phyloP scores from a whole-genome alignment of 805 yeast genomes.

The Aciculoconidium aculeatum region DNA sequence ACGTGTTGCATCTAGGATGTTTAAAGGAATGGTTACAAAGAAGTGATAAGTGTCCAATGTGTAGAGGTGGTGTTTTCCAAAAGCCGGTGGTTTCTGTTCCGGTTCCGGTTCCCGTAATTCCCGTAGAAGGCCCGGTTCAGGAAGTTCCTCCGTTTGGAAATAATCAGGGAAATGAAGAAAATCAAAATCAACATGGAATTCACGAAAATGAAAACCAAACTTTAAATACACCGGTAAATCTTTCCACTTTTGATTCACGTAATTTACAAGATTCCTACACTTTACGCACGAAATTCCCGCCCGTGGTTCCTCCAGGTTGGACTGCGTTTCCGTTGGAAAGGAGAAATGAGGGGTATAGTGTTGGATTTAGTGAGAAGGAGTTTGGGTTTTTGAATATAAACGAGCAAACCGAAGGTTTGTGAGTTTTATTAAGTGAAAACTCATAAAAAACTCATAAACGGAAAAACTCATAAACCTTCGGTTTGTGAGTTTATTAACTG shows the following conservation, averaged over 20 bases:
- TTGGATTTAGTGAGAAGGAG: too few species aligned
- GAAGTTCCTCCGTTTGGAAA: conserved; percentile 1
- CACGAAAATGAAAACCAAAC: conserved; percentile 1
- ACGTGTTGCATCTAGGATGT: conserved; percentile 84
- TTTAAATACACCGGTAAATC: not conserved
- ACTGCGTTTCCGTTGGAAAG: conserved; percentile 7
- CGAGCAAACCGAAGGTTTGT: too few species aligned
- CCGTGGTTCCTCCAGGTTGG: conserved; percentile 8
- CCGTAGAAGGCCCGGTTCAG: too few species aligned
- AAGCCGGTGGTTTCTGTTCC: conserved; percentile 1
- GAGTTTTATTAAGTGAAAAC: too few species aligned
- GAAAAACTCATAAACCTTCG: too few species aligned
- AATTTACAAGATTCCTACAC: not conserved
- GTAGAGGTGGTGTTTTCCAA: conserved; percentile 61
- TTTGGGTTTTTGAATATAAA: too few species aligned
- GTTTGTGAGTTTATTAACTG: too few species aligned
- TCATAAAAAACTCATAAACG: too few species aligned
- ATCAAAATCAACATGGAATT: conserved; percentile 1
- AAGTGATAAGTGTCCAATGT: conserved; percentile 89
- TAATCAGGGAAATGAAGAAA: not conserved
- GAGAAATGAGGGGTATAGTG: conserved; percentile 4
- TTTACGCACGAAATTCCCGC: not conserved
- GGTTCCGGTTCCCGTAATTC: too few species aligned
- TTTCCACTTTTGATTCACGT: not conserved
- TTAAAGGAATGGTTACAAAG: conserved; percentile 89